A percentile compares a stretch with the other conserved stretches of the same genome.
Evolutionary conservation across 1,284 basidiomycete genomes (phyloP).

Genomic region (Puccinia polysora): DNA sequence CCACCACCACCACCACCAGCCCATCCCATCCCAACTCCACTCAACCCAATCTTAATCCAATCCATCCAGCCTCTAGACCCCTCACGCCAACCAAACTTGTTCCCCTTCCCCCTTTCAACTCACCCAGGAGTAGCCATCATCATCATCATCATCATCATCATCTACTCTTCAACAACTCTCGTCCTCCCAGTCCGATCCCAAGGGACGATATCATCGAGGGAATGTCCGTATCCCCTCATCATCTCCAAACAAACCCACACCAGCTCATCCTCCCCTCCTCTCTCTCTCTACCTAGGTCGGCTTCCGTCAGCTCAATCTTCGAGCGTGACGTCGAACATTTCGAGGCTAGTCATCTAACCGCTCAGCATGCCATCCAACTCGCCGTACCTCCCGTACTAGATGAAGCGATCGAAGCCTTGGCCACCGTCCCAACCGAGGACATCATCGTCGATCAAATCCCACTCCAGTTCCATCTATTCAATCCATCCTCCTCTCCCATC

Average conservation of each 20-base stretch:
- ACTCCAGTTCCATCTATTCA: conserved; percentile 13
- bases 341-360: conserved; percentile 16
- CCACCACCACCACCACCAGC: too few species aligned
- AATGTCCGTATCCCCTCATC: conserved; percentile 6
- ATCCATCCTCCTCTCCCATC: not conserved
- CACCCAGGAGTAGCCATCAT: not conserved
- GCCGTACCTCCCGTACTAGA: conserved; percentile 28
- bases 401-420: conserved; percentile 21
- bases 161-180: not conserved
- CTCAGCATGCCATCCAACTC: conserved; percentile 25
- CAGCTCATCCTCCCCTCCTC: not conserved
- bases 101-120: not conserved
- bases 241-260: not conserved
- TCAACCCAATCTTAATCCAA: not conserved
- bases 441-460: conserved; percentile 15
- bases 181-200: conserved; percentile 16
- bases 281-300: conserved; percentile 6
- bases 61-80: not conserved
- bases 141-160: too few species aligned
- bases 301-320: conserved; percentile 20
- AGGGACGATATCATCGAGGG: conserved; percentile 39
- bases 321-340: conserved; percentile 23
- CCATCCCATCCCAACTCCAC: too few species aligned
- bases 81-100: not conserved
- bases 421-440: not conserved